Evolutionary conservation across 1,284 basidiomycete species (phyloP).

Genomic region (Cutaneotrichosporon mucoides): DNA sequence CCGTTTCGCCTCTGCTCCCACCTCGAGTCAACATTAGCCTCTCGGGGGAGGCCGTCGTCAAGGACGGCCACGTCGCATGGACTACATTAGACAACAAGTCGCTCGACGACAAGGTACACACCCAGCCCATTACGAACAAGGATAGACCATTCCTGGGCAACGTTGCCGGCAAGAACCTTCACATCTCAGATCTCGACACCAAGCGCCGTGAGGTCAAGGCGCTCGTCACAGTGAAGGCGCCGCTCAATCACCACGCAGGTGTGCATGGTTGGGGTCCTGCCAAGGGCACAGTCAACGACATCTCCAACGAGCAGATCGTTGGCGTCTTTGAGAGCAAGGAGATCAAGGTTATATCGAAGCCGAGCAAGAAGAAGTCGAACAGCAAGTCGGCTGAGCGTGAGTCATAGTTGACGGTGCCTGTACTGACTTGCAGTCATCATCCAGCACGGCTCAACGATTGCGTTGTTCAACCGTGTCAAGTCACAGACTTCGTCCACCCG

Average conservation of each 20-base stretch:
- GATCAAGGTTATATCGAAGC: slow-evolving; percentile 96
- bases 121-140: slow-evolving; percentile 23
- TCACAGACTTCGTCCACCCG: slow-evolving; percentile 94
- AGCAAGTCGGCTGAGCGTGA: slow-evolving; percentile 86
- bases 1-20: slow-evolving; percentile 52
- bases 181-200: slow-evolving; percentile 44
- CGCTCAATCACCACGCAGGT: slow-evolving; percentile 53
- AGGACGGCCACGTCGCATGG: slow-evolving; percentile 49
- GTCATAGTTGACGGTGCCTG: slow-evolving; percentile 45
- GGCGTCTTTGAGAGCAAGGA: slow-evolving; percentile 82
- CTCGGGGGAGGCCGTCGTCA: slow-evolving; percentile 78
- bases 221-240: slow-evolving; percentile 79
- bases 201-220: slow-evolving; percentile 76
- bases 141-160: slow-evolving; percentile 44
- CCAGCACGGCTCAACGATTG: slow-evolving; percentile 91
- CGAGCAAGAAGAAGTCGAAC: slow-evolving; percentile 91
- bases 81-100: slow-evolving; percentile 37
- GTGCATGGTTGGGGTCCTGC: slow-evolving; percentile 25
- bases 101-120: slow-evolving; percentile 41
- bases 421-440: slow-evolving; percentile 65
- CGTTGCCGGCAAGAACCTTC: slow-evolving; percentile 44
- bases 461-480: slow-evolving; percentile 87
- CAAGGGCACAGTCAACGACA: slow-evolving; percentile 57
- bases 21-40: slow-evolving; percentile 85
- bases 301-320: slow-evolving; percentile 64